A percentile compares a stretch with the other conserved stretches of the same genome.
Conservation (phyloP, 2,329 filamentous ascomycete species). For the Cladosporium phlei region DNA sequence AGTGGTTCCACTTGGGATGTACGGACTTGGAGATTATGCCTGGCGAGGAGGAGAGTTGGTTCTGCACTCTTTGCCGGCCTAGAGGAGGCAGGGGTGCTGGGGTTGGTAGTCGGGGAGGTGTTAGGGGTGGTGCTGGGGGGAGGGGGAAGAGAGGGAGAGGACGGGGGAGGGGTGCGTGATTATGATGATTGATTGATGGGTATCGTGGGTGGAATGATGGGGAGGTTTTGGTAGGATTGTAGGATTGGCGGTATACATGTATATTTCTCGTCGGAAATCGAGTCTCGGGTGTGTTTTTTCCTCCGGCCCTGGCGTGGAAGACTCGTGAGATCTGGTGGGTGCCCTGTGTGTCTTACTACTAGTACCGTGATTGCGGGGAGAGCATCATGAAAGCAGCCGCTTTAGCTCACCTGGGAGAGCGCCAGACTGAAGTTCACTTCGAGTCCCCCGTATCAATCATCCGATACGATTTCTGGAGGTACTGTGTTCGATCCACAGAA, state of each 20-base stretch:
- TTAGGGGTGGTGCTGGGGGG: constrained; percentile 1
- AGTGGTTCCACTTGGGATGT: constrained; percentile 65
- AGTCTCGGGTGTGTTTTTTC: no score
- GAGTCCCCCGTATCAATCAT: constrained; percentile 19
- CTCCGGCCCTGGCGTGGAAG: no score
- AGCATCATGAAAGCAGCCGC: constrained; percentile 19
- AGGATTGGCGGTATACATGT: no score
- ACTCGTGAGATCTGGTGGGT: no score
- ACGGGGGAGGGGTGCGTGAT: constrained; percentile 1
- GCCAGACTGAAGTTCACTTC: constrained; percentile 33
- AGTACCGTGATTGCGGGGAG: no score
- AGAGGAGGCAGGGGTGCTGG: constrained; percentile 7
- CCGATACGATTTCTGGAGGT: constrained; percentile 35
- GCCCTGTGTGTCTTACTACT: neutral
- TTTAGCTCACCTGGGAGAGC: constrained; percentile 37
- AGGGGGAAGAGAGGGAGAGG: constrained; percentile 10
- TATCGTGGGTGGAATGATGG: neutral
- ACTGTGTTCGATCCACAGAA: constrained; percentile 37
- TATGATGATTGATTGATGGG: neutral
- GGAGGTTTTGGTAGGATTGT: neutral
- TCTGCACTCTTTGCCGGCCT: constrained; percentile 47
- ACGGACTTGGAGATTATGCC: constrained; percentile 58
- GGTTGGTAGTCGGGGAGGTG: constrained; percentile 6
- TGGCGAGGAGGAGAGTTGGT: constrained; percentile 50
- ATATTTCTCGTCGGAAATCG: no score